Base-by-base conservation (phyloP, 345 rosid species). In the Schrenkiella parvula region DNA sequence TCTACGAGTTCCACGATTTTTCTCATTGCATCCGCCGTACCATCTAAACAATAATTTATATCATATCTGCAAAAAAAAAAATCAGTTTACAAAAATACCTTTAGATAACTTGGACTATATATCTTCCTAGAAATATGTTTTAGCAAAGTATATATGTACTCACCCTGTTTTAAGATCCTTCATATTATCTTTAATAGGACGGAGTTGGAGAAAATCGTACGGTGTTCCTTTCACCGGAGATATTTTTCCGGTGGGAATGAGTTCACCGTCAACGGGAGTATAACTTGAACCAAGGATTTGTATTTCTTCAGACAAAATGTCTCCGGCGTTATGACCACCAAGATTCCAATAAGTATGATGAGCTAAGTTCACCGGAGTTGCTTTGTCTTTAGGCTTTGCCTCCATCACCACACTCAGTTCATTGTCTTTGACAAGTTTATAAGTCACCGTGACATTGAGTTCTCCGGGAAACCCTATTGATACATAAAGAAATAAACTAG, bases 331-430 rank as follows among this genome's bases (percentile, higher is more conserved):
- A 69, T 91, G 97, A 29, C 96, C 96, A 32, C 90, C 95, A 10
- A 93, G 88, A 82, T 93, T 93, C 95, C 95, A 93, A 62, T 88
- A 93, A 14, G 86, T 75, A 51, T 95, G 99, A 48, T 88, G 90
- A 44, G 91, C 97, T 32, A 95, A 83, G 68, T 88, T 91, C 34
- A 91, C 90, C 0, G 97, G 96, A 10, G 97, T 95, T 13, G 93
- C 80, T 82, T 84, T 89, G 76, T 82, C 82, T 25, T 82, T 65
- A 19, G 96, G 86, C 66, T 80, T 87, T 54, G 86, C 99, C 66
- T 83, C 84, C 99, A 95, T 91, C 55, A 31, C 75, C 38, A 95
- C 84, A 44, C 78, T 68, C 71, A 91, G 18, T 38, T 61, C 56
- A 72, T 80, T 77, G 12, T 82, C 57, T 21, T 75, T 75, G 19